These are phyloP conservation scores for Zangia roseola DNA, from an alignment of 768 basidiomycete species.

Conservation along the genomic window DNA sequence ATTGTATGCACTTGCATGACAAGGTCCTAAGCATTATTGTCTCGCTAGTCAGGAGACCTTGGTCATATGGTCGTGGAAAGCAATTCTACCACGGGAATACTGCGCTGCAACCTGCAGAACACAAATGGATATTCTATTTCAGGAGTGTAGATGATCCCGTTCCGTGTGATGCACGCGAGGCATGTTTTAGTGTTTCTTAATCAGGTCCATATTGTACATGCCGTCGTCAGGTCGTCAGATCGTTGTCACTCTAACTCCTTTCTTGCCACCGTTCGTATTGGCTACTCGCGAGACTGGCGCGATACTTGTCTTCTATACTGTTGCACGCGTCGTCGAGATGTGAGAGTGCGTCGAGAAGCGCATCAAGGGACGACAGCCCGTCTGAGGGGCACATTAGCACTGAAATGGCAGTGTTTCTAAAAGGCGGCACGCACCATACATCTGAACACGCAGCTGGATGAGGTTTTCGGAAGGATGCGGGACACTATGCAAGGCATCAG, in stretches of 20 bases:
- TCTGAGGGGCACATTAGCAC: conserved; percentile 47
- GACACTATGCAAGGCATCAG: conserved; percentile 20
- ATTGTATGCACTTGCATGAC: background rate
- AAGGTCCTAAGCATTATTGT: conserved; percentile 5
- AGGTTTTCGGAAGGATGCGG: conserved; percentile 98
- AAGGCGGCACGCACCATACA: conserved; percentile 77
- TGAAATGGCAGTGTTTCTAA: background rate
- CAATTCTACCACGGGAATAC: conserved; percentile 20
- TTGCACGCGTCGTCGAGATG: conserved; percentile 78
- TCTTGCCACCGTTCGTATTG: conserved; percentile 70
- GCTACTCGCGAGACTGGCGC: conserved; percentile 51
- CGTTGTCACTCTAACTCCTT: conserved; percentile 42
- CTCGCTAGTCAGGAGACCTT: conserved; percentile 22
- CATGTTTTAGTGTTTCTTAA: background rate
- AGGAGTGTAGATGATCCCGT: conserved; percentile 3
- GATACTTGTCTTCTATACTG: conserved; percentile 69
- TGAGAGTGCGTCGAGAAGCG: conserved; percentile 71
- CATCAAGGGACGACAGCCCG: conserved; percentile 79
- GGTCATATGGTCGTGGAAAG: conserved; percentile 30
- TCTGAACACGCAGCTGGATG: conserved; percentile 97
- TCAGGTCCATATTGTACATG: conserved; percentile 1
- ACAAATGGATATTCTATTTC: conserved; percentile 30
- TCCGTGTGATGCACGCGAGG: background rate
- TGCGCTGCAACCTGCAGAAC: conserved; percentile 19
- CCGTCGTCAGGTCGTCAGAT: conserved; percentile 2